A percentile compares a stretch with the other conserved stretches of the same genome.
These are phyloP conservation scores for Dendrothele bispora DNA, from an alignment of 768 basidiomycete genomes.

Conservation along the genomic window DNA sequence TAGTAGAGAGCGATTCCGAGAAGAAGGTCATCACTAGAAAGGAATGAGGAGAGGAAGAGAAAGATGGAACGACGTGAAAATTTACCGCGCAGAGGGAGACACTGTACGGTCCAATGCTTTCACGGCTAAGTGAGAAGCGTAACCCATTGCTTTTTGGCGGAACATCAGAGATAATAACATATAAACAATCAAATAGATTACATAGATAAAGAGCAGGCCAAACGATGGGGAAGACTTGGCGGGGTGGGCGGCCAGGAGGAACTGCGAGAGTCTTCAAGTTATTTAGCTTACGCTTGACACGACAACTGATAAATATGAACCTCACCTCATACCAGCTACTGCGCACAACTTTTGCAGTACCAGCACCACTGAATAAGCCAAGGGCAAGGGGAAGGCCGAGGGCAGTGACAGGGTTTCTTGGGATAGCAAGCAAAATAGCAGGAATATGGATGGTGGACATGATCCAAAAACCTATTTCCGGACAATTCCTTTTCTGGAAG, in stretches of 20 bases:
- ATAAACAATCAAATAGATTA: too few relatives aligned
- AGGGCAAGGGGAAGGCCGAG: slow-evolving; percentile 59
- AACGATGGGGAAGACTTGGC: slow-evolving; percentile 56
- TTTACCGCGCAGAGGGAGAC: slow-evolving; percentile 42
- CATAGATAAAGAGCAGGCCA: slow-evolving; percentile 52
- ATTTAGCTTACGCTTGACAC: neutral
- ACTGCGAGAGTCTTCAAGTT: slow-evolving; percentile 39
- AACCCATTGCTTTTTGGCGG: slow-evolving; percentile 56
- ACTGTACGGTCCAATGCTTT: slow-evolving; percentile 48
- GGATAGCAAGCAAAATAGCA: slow-evolving; percentile 49
- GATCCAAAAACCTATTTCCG: too few relatives aligned
- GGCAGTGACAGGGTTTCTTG: slow-evolving; percentile 56
- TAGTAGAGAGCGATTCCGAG: slow-evolving; percentile 59
- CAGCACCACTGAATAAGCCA: slow-evolving; percentile 51
- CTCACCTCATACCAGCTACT: slow-evolving; percentile 62
- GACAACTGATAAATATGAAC: neutral
- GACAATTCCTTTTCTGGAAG: neutral
- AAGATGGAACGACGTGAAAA: slow-evolving; percentile 1
- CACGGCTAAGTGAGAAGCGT: slow-evolving; percentile 62
- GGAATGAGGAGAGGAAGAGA: neutral
- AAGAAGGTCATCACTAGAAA: slow-evolving; percentile 38
- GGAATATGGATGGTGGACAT: slow-evolving; percentile 44
- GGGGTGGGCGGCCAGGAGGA: slow-evolving; percentile 54
- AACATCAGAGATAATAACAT: slow-evolving; percentile 7
- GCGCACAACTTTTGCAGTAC: slow-evolving; percentile 44